Conservation (phyloP, 139 green algal species). For the Mychonastes homosphaera region DNA sequence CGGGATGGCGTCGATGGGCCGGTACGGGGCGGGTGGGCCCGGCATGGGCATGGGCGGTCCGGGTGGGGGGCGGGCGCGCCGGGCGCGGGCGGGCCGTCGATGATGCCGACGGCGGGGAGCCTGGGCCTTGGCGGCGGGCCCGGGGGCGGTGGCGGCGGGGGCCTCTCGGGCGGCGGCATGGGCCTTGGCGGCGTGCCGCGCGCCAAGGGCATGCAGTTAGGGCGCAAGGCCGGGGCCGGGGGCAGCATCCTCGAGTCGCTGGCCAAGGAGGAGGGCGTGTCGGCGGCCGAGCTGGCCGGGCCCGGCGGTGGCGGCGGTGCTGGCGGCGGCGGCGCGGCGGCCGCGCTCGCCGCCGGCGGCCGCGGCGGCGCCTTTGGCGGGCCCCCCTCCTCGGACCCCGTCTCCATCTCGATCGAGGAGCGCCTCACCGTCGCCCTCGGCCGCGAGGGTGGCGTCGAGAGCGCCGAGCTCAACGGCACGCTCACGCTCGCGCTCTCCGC, state of each 20-base stretch:
- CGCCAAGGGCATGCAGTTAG: slow-evolving; percentile 71
- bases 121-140: slow-evolving; percentile 13
- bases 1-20: too few species aligned
- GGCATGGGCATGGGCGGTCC: slow-evolving; percentile 1
- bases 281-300: slow-evolving; percentile 41
- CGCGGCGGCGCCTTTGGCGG: not conserved
- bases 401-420: slow-evolving; percentile 66
- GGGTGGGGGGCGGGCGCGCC: slow-evolving; percentile 4
- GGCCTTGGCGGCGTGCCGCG: not conserved
- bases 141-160: slow-evolving; percentile 7
- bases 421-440: slow-evolving; percentile 70
- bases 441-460: slow-evolving; percentile 88
- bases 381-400: slow-evolving; percentile 26
- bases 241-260: slow-evolving; percentile 77
- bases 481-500: slow-evolving; percentile 63
- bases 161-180: not conserved
- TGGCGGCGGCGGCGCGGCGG: not conserved
- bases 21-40: too few species aligned
- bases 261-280: slow-evolving; percentile 62
- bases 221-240: slow-evolving; percentile 62
- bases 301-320: slow-evolving; percentile 2
- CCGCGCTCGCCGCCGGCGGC: not conserved
- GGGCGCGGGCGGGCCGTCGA: too few species aligned
- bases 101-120: too few species aligned
- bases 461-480: slow-evolving; percentile 86